Conservation (phyloP, 2,329 filamentous ascomycete genomes). For the Nigrospora osmanthi region DNA sequence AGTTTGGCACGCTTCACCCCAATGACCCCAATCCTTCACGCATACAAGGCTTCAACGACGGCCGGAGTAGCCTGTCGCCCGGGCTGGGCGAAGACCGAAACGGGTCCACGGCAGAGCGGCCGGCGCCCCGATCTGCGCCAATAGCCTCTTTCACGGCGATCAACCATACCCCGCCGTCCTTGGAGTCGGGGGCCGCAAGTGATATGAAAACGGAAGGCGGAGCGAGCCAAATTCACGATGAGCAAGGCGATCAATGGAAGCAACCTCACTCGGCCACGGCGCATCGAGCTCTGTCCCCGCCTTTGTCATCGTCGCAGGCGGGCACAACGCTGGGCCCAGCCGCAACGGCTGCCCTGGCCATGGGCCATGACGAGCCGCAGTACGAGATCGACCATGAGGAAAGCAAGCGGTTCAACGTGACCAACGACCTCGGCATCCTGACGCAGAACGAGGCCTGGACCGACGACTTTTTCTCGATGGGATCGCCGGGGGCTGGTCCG, state of each 20-base stretch:
- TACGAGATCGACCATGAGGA: conserved; percentile 1
- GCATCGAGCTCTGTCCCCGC: not conserved
- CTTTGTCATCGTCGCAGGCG: not conserved
- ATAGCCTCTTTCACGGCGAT: conserved; percentile 31
- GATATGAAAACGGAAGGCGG: not conserved
- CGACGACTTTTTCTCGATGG: conserved; percentile 1
- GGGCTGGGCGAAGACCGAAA: no score
- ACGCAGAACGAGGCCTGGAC: conserved; percentile 6
- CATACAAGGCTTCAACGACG: no score
- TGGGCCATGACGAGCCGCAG: not conserved
- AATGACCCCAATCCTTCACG: conserved; percentile 15
- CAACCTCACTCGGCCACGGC: not conserved
- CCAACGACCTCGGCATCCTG: conserved; percentile 5
- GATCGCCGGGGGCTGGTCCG: no score
- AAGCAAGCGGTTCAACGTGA: conserved; percentile 3
- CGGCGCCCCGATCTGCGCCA: conserved; percentile 13
- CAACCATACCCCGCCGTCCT: conserved; percentile 15
- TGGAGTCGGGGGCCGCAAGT: no score
- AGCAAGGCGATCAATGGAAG: conserved; percentile 1
- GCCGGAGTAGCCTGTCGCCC: no score
- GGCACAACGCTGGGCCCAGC: not conserved
- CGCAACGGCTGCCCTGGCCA: not conserved
- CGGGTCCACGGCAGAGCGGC: no score
- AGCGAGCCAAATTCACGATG: not conserved
- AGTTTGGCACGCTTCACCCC: conserved; percentile 32